Evolutionary conservation across 2,329 filamentous ascomycete genomes (phyloP).

Genomic region (Alternaria consortialis): DNA sequence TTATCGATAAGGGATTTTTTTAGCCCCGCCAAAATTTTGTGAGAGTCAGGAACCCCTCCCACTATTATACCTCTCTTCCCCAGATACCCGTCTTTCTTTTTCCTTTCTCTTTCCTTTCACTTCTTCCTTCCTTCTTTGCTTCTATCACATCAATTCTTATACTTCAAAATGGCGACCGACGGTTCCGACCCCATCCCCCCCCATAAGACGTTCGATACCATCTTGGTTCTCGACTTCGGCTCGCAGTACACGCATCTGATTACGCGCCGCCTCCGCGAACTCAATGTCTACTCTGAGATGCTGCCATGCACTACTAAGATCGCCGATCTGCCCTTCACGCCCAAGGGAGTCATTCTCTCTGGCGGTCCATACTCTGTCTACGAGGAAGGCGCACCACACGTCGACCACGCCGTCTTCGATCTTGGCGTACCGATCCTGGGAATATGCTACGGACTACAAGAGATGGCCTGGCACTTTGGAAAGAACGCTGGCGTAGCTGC

Average conservation of each 20-base stretch:
- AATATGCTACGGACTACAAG: constrained; percentile 73
- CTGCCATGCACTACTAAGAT: constrained; percentile 87
- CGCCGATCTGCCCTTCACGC: constrained; percentile 77
- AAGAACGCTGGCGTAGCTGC: constrained; percentile 69
- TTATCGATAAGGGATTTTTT: constrained; percentile 19
- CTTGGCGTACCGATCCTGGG: constrained; percentile 69
- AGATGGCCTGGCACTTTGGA: constrained; percentile 75
- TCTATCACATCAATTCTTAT: constrained; percentile 16
- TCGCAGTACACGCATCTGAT: constrained; percentile 80
- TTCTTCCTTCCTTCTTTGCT: constrained; percentile 19
- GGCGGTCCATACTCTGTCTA: constrained; percentile 83
- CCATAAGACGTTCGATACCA: constrained; percentile 68
- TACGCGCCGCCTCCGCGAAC: constrained; percentile 75
- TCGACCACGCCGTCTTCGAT: constrained; percentile 83
- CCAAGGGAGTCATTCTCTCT: constrained; percentile 82
- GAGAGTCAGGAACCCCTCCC: constrained; percentile 26
- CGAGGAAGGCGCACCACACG: constrained; percentile 77
- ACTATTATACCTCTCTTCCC: constrained; percentile 4
- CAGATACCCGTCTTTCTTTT: constrained; percentile 13
- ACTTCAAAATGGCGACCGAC: constrained; percentile 50
- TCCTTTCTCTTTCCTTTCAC: constrained; percentile 10
- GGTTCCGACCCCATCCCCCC: constrained; percentile 55
- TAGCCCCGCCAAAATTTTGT: constrained; percentile 15
- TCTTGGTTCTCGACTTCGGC: constrained; percentile 76
- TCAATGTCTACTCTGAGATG: constrained; percentile 88